Evolutionary conservation across 192 early-diverging fungal species (phyloP), one percentile per base, ranked within the genome.

Genomic region (Rhizoclosmatium sp.): DNA sequence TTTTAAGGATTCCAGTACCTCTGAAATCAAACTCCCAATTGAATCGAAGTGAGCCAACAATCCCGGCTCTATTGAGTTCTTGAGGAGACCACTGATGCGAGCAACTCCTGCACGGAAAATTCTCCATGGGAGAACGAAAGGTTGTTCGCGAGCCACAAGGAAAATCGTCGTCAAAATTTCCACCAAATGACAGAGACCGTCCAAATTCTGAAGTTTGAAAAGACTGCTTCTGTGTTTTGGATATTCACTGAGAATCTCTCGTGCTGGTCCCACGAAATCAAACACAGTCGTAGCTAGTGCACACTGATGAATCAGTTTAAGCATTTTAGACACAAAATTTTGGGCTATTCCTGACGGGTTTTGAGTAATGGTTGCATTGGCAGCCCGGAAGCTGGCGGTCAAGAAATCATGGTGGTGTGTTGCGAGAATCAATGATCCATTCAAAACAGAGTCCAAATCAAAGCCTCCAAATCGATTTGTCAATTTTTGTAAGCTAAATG

Each of bases 111-210:
- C 12, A 42, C 9, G 19, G 5, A 75, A 2, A 16, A 75, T 40
- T 40, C 73, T 60, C 60, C 60, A 60, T 4, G 73, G 73, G n/a
- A 75, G 58, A 3, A 64, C 23, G 39, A 64, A 75, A 45, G 60
- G 39, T 21, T 46, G 21, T 7, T 16, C 56, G 21, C 60, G 10
- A 41, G 31, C 48, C 23, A 51, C 10, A 16, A 75, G 60, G 19
- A 75, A 64, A 47, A 64, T 47, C 56, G 39, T 44, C 48, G 60
- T 75, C 10, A 75, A 7, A 44, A 75, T 41, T 21, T 75, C 73
- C 12, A 45, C 60, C n/a, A 75, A 23, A 16, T 44, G 5, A 44
- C 73, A 75, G 62, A 75, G 10, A 2, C 31, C 42, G 2, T 47
- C 46, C 9, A 75, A 21, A 39, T 45, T 51, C 9, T 4, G 61